phyloP scores from a whole-genome alignment of 2,329 filamentous ascomycete genomes.

The Venturia effusa region DNA sequence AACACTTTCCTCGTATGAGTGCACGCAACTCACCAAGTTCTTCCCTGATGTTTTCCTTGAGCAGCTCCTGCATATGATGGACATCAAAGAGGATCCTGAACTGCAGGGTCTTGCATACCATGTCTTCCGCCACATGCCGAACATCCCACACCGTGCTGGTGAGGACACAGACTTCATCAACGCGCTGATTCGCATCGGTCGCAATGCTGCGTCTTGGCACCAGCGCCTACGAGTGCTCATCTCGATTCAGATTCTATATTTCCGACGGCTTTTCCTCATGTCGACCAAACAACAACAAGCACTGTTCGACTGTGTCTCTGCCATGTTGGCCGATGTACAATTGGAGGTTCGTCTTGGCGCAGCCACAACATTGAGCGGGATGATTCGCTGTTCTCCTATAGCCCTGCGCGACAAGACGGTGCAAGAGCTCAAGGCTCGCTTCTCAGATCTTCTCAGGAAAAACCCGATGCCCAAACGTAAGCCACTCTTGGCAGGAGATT shows the following conservation, averaged over 20 bases:
- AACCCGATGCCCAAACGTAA: slow-evolving; percentile 77
- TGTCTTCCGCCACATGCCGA: slow-evolving; percentile 91
- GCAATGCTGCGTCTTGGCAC: slow-evolving; percentile 79
- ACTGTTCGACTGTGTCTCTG: slow-evolving; percentile 85
- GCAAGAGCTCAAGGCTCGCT: slow-evolving; percentile 61
- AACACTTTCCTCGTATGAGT: slow-evolving; percentile 84
- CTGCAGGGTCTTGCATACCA: slow-evolving; percentile 90
- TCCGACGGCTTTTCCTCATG: slow-evolving; percentile 87
- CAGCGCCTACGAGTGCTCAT: slow-evolving; percentile 89
- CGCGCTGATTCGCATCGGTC: slow-evolving; percentile 78
- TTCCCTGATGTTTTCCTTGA: slow-evolving; percentile 85
- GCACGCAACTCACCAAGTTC: slow-evolving; percentile 80
- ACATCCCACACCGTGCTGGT: slow-evolving; percentile 81
- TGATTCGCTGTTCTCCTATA: slow-evolving; percentile 91
- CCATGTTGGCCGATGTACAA: slow-evolving; percentile 85
- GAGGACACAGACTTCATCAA: slow-evolving; percentile 78
- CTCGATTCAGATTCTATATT: slow-evolving; percentile 98
- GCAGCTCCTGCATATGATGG: slow-evolving; percentile 98
- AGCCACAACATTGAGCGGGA: slow-evolving; percentile 85
- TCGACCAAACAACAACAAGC: slow-evolving; percentile 61
- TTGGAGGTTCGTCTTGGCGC: slow-evolving; percentile 90
- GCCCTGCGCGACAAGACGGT: slow-evolving; percentile 71
- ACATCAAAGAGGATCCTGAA: slow-evolving; percentile 96
- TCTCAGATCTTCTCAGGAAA: slow-evolving; percentile 63
- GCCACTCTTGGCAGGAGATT: slow-evolving; percentile 24